These are phyloP conservation scores for Cajanus cajan DNA, from an alignment of 306 rosid genomes.

Conservation along the genomic window DNA sequence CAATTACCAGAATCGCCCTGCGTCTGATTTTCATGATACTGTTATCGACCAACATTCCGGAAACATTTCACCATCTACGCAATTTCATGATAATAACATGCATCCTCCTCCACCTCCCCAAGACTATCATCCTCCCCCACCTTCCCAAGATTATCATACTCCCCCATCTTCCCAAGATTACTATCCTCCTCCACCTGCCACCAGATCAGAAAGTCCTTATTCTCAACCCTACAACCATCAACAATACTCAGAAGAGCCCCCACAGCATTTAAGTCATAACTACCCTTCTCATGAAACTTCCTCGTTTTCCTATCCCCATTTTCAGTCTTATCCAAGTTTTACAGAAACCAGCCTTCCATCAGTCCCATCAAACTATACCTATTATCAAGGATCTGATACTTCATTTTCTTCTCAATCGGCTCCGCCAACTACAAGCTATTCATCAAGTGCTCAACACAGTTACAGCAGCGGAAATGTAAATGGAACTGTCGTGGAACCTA, in stretches of 20 bases:
- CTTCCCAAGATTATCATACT: constrained; percentile 56
- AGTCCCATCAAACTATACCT: constrained; percentile 56
- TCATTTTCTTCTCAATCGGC: constrained; percentile 58
- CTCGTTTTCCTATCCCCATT: constrained; percentile 57
- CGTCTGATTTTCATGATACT: constrained; percentile 49
- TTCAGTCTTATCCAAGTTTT: constrained; percentile 96
- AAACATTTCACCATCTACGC: constrained; percentile 48
- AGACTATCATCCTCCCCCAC: constrained; percentile 46
- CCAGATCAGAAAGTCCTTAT: constrained; percentile 64
- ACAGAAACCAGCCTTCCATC: constrained; percentile 83
- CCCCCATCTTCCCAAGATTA: constrained; percentile 61
- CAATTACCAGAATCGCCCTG: constrained; percentile 40
- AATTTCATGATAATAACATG: constrained; percentile 54
- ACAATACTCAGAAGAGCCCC: constrained; percentile 61
- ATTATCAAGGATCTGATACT: constrained; percentile 74
- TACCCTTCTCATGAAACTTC: constrained; percentile 63
- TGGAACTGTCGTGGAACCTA: constrained; percentile 54
- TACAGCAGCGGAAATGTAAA: constrained; percentile 60
- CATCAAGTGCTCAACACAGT: constrained; percentile 49
- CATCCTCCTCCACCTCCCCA: constrained; percentile 57
- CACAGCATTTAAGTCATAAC: constrained; percentile 60
- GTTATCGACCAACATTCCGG: constrained; percentile 40
- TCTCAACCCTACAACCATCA: constrained; percentile 66
- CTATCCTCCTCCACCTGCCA: constrained; percentile 54
- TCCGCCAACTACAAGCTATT: constrained; percentile 54